These are phyloP conservation scores for Pisolithus orientalis DNA, from an alignment of 768 basidiomycete genomes.

Conservation along the genomic window DNA sequence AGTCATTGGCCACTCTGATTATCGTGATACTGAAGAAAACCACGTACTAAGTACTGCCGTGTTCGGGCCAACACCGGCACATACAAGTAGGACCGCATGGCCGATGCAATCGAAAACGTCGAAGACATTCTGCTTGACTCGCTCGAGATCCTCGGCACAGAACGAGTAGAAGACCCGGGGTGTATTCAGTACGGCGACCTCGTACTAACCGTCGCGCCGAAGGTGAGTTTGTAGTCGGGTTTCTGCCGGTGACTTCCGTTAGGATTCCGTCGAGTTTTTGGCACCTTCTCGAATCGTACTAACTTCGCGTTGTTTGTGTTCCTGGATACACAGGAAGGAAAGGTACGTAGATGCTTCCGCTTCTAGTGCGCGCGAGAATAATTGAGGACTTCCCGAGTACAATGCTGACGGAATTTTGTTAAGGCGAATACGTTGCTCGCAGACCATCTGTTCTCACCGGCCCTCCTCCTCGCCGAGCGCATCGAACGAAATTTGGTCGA, in stretches of 20 bases:
- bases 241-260: constrained; percentile 1
- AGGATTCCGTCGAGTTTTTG: not conserved
- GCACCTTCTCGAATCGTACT: too few species aligned
- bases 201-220: constrained; percentile 48
- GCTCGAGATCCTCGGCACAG: constrained; percentile 44
- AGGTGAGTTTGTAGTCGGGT: constrained; percentile 31
- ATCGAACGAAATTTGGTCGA: constrained; percentile 53
- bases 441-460: constrained; percentile 69
- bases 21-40: too few species aligned
- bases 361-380: not conserved
- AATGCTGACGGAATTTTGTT: not conserved
- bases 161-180: constrained; percentile 36
- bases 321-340: constrained; percentile 42
- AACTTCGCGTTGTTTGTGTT: too few species aligned
- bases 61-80: too few species aligned
- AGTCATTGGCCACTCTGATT: too few species aligned
- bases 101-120: constrained; percentile 1
- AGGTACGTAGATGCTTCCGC: constrained; percentile 32
- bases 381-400: not conserved
- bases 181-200: constrained; percentile 49
- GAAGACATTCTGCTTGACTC: constrained; percentile 53
- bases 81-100: not conserved
- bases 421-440: constrained; percentile 69
- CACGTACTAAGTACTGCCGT: too few species aligned
- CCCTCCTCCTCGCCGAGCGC: constrained; percentile 57